Conservation (phyloP, 1,139 yeast species). For the Kazachstania sp. region DNA sequence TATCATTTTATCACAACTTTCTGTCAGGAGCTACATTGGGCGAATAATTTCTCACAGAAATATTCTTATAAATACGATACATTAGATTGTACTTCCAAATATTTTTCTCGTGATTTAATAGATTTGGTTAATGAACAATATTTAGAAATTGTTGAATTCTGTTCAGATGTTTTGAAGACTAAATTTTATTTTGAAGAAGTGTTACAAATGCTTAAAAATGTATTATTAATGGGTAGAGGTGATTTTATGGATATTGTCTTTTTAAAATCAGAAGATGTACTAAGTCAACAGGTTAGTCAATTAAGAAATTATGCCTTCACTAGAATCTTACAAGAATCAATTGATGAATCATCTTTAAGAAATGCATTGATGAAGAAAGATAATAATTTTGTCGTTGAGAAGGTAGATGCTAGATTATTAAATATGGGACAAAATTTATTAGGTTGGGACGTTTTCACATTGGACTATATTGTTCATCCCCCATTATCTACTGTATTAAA, state of each 20-base stretch:
- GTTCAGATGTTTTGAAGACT: slow-evolving; percentile 44
- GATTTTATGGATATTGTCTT: slow-evolving; percentile 69
- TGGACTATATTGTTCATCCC: slow-evolving; percentile 64
- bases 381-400: slow-evolving; percentile 35
- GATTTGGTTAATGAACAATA: slow-evolving; percentile 45
- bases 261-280: slow-evolving; percentile 43
- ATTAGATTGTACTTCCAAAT: slow-evolving; percentile 1
- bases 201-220: slow-evolving; percentile 52
- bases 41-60: slow-evolving; percentile 36
- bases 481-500: slow-evolving; percentile 43
- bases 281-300: slow-evolving; percentile 54
- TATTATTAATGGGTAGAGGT: slow-evolving; percentile 63
- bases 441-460: slow-evolving; percentile 90
- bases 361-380: slow-evolving; percentile 30
- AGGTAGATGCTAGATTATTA: slow-evolving; percentile 75
- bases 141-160: slow-evolving; percentile 46
- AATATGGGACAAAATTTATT: slow-evolving; percentile 60
- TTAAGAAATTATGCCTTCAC: slow-evolving; percentile 63
- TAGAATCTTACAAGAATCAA: slow-evolving; percentile 56
- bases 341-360: slow-evolving; percentile 53
- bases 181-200: slow-evolving; percentile 48
- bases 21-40: slow-evolving; percentile 58
- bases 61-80: slow-evolving; percentile 16
- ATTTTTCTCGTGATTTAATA: slow-evolving; percentile 28
- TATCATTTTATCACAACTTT: slow-evolving; percentile 57